Evolutionary conservation across 352 stramenopile species (phyloP).

Genomic region (Phytophthora cactorum): DNA sequence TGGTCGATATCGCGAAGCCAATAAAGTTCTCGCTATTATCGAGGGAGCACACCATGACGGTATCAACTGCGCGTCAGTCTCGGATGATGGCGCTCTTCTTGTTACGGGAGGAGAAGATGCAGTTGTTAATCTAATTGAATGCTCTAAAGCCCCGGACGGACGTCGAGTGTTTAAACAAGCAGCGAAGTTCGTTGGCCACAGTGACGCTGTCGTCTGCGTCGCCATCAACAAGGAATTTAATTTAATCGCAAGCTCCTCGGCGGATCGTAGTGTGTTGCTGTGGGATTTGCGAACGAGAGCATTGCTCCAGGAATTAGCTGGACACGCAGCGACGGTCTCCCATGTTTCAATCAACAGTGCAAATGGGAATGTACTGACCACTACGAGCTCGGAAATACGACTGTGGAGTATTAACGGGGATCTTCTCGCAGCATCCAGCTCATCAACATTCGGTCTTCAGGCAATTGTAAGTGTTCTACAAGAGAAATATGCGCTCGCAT

Average conservation of each 20-base stretch:
- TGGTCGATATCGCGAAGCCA: conserved; percentile 61
- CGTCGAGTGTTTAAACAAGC: conserved; percentile 74
- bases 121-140: conserved; percentile 78
- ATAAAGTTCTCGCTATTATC: conserved; percentile 71
- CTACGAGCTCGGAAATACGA: conserved; percentile 56
- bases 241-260: conserved; percentile 65
- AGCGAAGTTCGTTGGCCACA: conserved; percentile 72
- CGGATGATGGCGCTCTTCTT: conserved; percentile 61
- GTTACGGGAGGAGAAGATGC: conserved; percentile 74
- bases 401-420: conserved; percentile 86
- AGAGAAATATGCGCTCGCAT: background rate
- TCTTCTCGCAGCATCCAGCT: conserved; percentile 59
- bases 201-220: conserved; percentile 61
- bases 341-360: conserved; percentile 74
- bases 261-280: conserved; percentile 61
- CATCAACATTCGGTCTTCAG: conserved; percentile 50
- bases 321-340: conserved; percentile 51
- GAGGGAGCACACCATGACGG: conserved; percentile 64
- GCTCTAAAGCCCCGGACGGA: conserved; percentile 52
- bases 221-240: conserved; percentile 83
- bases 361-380: conserved; percentile 69
- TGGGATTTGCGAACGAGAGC: conserved; percentile 72
- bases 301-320: conserved; percentile 67
- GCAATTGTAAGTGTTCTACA: conserved; percentile 53
- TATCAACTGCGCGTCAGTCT: conserved; percentile 66